Evolutionary conservation across 2,329 filamentous ascomycete species (phyloP).

Genomic region (Xylaria sp.): DNA sequence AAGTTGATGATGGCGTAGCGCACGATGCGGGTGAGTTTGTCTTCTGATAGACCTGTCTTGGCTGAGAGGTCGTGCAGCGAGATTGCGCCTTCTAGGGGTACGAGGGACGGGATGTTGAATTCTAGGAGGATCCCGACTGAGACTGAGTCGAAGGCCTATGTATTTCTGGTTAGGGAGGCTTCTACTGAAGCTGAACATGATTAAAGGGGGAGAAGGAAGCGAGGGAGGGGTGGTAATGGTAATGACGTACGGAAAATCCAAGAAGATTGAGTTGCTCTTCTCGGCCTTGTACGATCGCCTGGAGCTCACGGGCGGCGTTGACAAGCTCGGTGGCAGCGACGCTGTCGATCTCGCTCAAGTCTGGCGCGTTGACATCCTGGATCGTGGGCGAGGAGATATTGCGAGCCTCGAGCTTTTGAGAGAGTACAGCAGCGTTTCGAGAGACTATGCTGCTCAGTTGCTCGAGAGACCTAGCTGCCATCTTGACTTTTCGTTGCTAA

Average conservation of each 20-base stretch:
- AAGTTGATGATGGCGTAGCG: slow-evolving; percentile 22
- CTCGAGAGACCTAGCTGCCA: slow-evolving; percentile 16
- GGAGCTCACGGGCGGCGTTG: slow-evolving; percentile 13
- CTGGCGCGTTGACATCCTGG: background rate
- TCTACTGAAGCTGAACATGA: background rate
- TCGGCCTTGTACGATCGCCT: slow-evolving; percentile 8
- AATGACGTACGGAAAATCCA: background rate
- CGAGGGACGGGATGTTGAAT: slow-evolving; percentile 10
- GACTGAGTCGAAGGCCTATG: slow-evolving; percentile 1
- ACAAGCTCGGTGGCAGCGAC: slow-evolving; percentile 6
- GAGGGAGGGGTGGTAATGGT: background rate
- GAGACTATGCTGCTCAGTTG: slow-evolving; percentile 6
- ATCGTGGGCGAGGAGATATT: slow-evolving; percentile 6
- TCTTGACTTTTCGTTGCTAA: background rate
- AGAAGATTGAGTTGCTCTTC: slow-evolving; percentile 11
- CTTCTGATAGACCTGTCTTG: slow-evolving; percentile 7
- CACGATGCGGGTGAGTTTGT: slow-evolving; percentile 18
- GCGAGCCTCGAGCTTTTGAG: slow-evolving; percentile 1
- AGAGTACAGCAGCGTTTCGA: background rate
- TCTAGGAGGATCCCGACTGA: slow-evolving; percentile 11
- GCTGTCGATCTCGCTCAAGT: slow-evolving; percentile 1
- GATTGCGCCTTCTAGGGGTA: slow-evolving; percentile 11
- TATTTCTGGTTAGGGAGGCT: background rate
- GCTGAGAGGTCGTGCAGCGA: slow-evolving; percentile 5
- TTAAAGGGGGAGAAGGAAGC: background rate